phyloP scores from a whole-genome alignment of 139 green algal genomes.

The Auxenochlorella pyrenoidosa region DNA sequence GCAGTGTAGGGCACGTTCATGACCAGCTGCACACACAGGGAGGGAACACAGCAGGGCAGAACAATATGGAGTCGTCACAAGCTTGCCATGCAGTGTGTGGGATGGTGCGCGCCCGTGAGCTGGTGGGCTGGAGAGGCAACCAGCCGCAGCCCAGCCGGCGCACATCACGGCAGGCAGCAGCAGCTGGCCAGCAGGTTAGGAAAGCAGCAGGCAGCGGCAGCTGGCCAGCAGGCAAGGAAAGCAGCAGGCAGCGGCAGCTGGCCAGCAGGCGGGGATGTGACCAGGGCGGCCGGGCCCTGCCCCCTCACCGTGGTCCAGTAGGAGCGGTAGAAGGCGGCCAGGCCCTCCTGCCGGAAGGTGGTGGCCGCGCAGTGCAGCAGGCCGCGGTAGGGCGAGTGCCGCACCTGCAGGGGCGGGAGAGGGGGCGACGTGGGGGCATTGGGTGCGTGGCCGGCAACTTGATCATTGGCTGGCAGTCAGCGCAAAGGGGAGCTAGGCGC shows the following conservation, averaged over 20 bases:
- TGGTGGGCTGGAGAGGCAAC: too few relatives aligned
- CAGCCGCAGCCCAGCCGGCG: too few relatives aligned
- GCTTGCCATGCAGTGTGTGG: background rate
- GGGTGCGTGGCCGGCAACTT: too few relatives aligned
- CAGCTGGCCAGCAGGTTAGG: too few relatives aligned
- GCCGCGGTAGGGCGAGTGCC: conserved; percentile 62
- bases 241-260: too few relatives aligned
- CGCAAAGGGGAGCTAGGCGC: too few relatives aligned
- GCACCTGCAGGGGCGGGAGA: background rate
- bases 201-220: background rate
- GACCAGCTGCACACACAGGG: conserved; percentile 69
- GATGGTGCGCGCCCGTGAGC: too few relatives aligned
- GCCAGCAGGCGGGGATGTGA: too few relatives aligned
- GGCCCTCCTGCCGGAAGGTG: conserved; percentile 78
- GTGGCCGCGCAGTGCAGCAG: conserved; percentile 71
- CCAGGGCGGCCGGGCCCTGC: background rate
- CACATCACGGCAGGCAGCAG: too few relatives aligned
- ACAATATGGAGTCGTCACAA: background rate
- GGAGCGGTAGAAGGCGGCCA: conserved; percentile 87
- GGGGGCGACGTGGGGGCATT: background rate
- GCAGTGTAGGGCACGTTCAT: conserved; percentile 98
- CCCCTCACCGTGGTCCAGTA: conserved; percentile 85
- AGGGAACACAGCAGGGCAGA: background rate
- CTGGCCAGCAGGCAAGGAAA: background rate
- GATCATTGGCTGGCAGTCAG: too few relatives aligned